Conservation (phyloP, 768 basidiomycete species). For the Dentipellis fragilis region DNA sequence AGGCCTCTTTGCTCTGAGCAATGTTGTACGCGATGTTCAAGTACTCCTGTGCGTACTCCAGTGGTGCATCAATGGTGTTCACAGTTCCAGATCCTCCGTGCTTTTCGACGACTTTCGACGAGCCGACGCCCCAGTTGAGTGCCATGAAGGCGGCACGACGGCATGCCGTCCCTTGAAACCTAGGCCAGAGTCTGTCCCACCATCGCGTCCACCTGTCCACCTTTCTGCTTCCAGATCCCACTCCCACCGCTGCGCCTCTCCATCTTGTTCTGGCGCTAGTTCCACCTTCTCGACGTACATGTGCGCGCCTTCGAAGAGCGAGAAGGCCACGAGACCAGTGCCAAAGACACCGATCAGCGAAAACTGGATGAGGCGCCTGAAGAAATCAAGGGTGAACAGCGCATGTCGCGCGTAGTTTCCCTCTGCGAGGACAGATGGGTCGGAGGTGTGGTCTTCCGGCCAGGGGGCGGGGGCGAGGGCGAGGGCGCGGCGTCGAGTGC, state of each 20-base stretch:
- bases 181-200: conserved; percentile 67
- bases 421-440: conserved; percentile 11
- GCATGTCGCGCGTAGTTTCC: conserved; percentile 26
- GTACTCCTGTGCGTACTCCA: conserved; percentile 44
- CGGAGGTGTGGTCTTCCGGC: background rate
- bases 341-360: conserved; percentile 35
- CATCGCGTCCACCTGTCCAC: conserved; percentile 42
- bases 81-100: conserved; percentile 25
- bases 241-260: conserved; percentile 48
- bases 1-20: conserved; percentile 29
- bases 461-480: background rate
- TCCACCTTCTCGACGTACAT: conserved; percentile 54
- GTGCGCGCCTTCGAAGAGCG: conserved; percentile 48
- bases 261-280: conserved; percentile 37
- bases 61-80: conserved; percentile 41
- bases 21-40: conserved; percentile 38
- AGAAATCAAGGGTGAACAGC: conserved; percentile 32
- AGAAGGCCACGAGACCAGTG: conserved; percentile 33
- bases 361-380: conserved; percentile 38
- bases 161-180: conserved; percentile 52
- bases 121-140: conserved; percentile 50
- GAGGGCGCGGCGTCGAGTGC: background rate
- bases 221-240: conserved; percentile 55
- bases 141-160: conserved; percentile 68
- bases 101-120: conserved; percentile 24